A percentile compares a stretch with the other conserved stretches of the same genome.
Evolutionary conservation across 495 filamentous ascomycete genomes (phyloP).

Genomic region (Chaetomidium leptoderma): DNA sequence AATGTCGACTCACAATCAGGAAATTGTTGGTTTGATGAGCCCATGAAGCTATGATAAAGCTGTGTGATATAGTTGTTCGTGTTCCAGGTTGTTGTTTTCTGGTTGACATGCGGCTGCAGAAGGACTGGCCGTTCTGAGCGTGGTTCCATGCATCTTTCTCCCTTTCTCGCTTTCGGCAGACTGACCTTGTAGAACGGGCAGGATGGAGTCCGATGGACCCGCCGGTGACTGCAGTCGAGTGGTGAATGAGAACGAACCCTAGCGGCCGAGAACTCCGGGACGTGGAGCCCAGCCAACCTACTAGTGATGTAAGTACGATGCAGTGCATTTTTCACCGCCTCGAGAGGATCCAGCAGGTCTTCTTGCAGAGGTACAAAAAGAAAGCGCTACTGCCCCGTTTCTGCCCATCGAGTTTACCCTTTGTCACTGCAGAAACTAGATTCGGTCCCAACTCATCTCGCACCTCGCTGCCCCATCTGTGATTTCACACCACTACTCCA

Average conservation of each 20-base stretch:
- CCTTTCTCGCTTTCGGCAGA: background rate
- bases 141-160: background rate
- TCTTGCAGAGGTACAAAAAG: conserved; percentile 6
- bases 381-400: background rate
- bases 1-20: background rate
- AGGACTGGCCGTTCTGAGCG: background rate
- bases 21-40: background rate
- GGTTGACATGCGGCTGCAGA: background rate
- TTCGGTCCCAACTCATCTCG: background rate
- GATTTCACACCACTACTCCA: conserved; percentile 6
- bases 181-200: too few relatives aligned
- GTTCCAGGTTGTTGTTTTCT: background rate
- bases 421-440: background rate
- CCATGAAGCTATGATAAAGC: too few relatives aligned
- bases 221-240: background rate
- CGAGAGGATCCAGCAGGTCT: background rate
- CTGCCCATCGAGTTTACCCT: background rate
- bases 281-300: conserved; percentile 25
- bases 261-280: conserved; percentile 21
- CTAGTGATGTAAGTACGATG: background rate
- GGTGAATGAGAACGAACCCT: background rate
- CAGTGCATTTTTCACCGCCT: conserved; percentile 7
- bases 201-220: background rate
- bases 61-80: too few relatives aligned
- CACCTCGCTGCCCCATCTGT: background rate